Evolutionary conservation across 495 filamentous ascomycete species (phyloP), one percentile per base, ranked within the genome.

Genomic region (Aspergillus ellipticus): DNA sequence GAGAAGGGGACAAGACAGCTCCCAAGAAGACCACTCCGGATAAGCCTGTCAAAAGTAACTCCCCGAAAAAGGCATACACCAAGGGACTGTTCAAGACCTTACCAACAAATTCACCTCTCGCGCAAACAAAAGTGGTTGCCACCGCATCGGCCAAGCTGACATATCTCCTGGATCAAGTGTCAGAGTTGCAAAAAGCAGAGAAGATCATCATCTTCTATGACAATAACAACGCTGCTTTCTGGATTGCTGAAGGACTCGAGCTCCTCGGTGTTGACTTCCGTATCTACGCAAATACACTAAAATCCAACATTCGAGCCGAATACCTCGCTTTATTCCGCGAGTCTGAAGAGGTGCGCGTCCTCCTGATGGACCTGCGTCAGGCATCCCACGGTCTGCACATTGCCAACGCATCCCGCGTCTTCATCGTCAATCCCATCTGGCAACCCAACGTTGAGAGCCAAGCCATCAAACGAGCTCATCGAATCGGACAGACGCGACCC

Each of bases 191-290:
- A 42, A 65, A 77, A 6, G 64, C 77, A 0, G 91, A 96, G 55
- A 96, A 97, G 64, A 96, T 93, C 24, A 80, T 97, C 41, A 81
- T 97, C 20, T 97, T 97, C 66, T 96, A 96, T 71, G 92, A 96
- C 52, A 86, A 86, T 51, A 85, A 91, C 49, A 92, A 94, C 63
- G 78, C 88, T 4, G 91, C 92, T 0, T 90, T 79, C 58, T 92
- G 90, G 70, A 82, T 96, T 39, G 87, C 89, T 11, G 86, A 92
- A 62, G 84, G 87, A 15, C 78, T 97, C 0, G 92, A 97, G 50
- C 75, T 90, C 19, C 70, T 92, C 2, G 82, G 83, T n/a, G 77
- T 93, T 13, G 79, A 86, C 10, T 84, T 88, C 58, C 81, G 90
- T n/a, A 91, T 95, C 55, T 97, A 96, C 72, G 85, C 90, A 3